These are phyloP conservation scores for Dictyostelium brefeldianum DNA, from an alignment of 78 protist genomes.

Conservation along the genomic window DNA sequence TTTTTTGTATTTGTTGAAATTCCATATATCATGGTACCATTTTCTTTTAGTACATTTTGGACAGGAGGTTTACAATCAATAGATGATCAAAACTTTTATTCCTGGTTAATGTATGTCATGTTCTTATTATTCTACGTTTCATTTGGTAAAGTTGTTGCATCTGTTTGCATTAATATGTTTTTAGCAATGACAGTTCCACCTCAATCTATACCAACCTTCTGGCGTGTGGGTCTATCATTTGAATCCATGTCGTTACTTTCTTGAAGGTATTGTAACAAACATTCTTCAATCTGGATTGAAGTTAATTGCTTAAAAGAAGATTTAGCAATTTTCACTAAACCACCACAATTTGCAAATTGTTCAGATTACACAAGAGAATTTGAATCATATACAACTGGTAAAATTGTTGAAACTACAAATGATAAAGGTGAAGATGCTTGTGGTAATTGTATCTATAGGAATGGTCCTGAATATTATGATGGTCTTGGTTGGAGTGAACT, in stretches of 20 bases:
- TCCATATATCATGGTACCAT: conserved; percentile 52
- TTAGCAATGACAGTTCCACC: conserved; percentile 39
- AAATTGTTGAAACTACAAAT: not conserved
- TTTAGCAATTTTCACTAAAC: conserved; percentile 21
- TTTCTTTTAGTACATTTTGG: conserved; percentile 57
- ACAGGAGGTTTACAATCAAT: conserved; percentile 27
- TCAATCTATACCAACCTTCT: conserved; percentile 14
- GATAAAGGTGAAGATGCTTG: conserved; percentile 3
- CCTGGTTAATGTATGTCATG: conserved; percentile 32
- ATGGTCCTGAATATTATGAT: conserved; percentile 35
- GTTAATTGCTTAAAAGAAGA: conserved; percentile 37
- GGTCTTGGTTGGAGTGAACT: not conserved
- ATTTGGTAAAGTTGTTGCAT: conserved; percentile 44
- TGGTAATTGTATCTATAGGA: conserved; percentile 44
- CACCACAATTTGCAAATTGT: conserved; percentile 21
- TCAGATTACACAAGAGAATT: conserved; percentile 3
- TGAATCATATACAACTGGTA: not conserved
- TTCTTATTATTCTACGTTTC: conserved; percentile 38
- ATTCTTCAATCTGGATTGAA: not conserved
- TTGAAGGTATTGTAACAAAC: conserved; percentile 70
- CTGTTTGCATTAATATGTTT: conserved; percentile 18
- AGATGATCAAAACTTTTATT: conserved; percentile 17
- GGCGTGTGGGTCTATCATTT: conserved; percentile 60
- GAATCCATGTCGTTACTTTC: conserved; percentile 42
- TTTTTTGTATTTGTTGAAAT: conserved; percentile 59